Base-by-base conservation (phyloP, 805 yeast genomes). In the Tetrapisispora fleetii region DNA sequence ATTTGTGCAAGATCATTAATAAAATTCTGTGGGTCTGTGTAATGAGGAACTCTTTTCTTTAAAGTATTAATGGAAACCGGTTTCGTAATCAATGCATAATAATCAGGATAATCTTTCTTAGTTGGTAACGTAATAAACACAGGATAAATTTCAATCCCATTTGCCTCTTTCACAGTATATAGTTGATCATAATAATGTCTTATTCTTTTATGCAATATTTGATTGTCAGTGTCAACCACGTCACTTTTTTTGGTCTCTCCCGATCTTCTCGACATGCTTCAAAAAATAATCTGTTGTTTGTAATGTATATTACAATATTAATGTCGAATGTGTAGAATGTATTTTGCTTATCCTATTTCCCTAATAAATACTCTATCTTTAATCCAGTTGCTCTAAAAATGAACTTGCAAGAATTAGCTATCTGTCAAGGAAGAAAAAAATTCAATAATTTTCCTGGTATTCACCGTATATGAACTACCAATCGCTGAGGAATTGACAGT, bases 11-110 rank as follows among this genome's bases (percentile, higher is more conserved):
- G 62, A 64, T 90, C 96, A 49, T 71, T 75, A 36, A 90, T 68
- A 63, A 87, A 89, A 41, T 79, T 81, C 56, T 81, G 84, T 0
- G 86, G 78, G 42, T 71, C 71, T 5, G 68, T 63, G 67, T 89
- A 90, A 45, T 65, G 67, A 50, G 78, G 78, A 35, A 85, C 66
- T 50, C 77, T 73, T 54, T 80, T 76, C 49, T 77, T 80, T 49
- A 90, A 77, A 52, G 83, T 80, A 55, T 81, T 80, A 53, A 90
- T 76, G 7, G 96, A 85, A 59, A 85, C 78, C n/a, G 97, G 98
- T 45, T 77, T 76, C 58, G 74, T 75, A 60, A 91, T 85, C 48
- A 83, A 73, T 56, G 81, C 78, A 69, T 85, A 90, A 69, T 91
- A 91, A 57, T 85, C 95, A 4, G 83, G 77, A 53, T 74, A 71